Conservation (phyloP, 371 early-diverging fungal species). For the Haplosporangium sp. region DNA sequence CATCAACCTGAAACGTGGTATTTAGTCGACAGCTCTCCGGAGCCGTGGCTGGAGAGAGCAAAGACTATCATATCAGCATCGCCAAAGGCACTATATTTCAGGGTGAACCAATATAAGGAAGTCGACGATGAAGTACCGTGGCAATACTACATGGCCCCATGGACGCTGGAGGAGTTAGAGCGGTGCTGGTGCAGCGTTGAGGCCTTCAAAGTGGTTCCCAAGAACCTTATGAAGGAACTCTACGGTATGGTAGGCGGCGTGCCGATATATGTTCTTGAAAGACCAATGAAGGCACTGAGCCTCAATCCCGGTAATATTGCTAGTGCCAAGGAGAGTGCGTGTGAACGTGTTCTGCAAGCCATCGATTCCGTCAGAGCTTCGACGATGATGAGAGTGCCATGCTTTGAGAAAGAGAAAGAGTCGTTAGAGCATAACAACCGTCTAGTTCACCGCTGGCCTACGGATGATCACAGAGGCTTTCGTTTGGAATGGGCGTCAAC, state of each 20-base stretch:
- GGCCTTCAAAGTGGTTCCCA: constrained; percentile 3
- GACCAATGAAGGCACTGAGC: constrained; percentile 10
- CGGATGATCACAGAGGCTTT: constrained; percentile 10
- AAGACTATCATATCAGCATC: constrained; percentile 39
- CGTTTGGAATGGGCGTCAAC: constrained; percentile 21
- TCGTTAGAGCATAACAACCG: constrained; percentile 21
- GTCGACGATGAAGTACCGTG: constrained; percentile 18
- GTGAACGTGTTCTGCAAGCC: constrained; percentile 20
- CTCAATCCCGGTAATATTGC: neutral
- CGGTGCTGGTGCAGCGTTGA: constrained; percentile 9
- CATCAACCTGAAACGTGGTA: constrained; percentile 32
- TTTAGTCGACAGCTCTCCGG: constrained; percentile 32
- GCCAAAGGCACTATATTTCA: constrained; percentile 28
- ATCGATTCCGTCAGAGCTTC: constrained; percentile 11
- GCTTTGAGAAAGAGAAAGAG: constrained; percentile 19
- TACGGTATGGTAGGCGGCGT: constrained; percentile 28
- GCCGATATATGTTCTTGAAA: constrained; percentile 44
- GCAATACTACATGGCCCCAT: constrained; percentile 43
- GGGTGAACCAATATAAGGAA: constrained; percentile 9
- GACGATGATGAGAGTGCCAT: constrained; percentile 23
- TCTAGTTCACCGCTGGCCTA: constrained; percentile 30
- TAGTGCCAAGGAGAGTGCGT: constrained; percentile 4
- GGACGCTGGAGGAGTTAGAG: constrained; percentile 33
- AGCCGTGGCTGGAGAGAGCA: constrained; percentile 13
- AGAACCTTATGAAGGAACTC: constrained; percentile 13